Base-by-base conservation (phyloP, 129 eudicot species). In the Flaveria linearis region DNA sequence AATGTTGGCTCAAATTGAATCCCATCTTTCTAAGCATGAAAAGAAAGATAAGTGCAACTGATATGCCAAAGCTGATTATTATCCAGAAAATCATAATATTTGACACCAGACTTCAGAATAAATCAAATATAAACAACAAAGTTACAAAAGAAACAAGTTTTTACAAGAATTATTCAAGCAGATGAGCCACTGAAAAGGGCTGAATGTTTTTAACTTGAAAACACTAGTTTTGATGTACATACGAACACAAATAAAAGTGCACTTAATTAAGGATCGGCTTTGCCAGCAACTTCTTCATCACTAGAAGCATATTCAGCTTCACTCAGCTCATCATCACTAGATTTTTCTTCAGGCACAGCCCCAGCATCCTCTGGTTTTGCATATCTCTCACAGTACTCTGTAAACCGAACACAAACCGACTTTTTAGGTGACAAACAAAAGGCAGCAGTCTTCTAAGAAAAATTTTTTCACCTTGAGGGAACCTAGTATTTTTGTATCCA, bases 281-380 rank as follows among this genome's bases (percentile, higher is more conserved):
- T 88, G n/a, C 97, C 97, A 36, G 83, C 97, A 74, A 91, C 78
- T 70, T 88, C 94, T 47, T 91, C 97, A 52, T 91, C 97, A 63
- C 90, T 88, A 49, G 94, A 91, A 49, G 81, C 88, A 49, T 85
- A 84, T 61, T 89, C 94, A 50, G 84, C 94, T 70, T 91, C 97
- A 56, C 89, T 86, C 84, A 88, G 82, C 63, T 91, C 97, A 75
- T 91, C 97, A 23, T 91, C 95, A 57, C 94, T 88, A 2, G 89
- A 85, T 63, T 81, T 67, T 69, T 85, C 88, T 26, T 91, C 95
- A 0, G 88, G 90, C n/a, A 77, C 88, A 11, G 82, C 92, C 69
- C 94, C 92, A 3, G 85, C 91, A 81, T 91, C 94, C 75, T 88
- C 94, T 56, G 90, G 90, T 77, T 91, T 91, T 2, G 97, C 97